phyloP scores from a whole-genome alignment of 1,284 basidiomycete species.

The Phellopilus nigrolimitatus region DNA sequence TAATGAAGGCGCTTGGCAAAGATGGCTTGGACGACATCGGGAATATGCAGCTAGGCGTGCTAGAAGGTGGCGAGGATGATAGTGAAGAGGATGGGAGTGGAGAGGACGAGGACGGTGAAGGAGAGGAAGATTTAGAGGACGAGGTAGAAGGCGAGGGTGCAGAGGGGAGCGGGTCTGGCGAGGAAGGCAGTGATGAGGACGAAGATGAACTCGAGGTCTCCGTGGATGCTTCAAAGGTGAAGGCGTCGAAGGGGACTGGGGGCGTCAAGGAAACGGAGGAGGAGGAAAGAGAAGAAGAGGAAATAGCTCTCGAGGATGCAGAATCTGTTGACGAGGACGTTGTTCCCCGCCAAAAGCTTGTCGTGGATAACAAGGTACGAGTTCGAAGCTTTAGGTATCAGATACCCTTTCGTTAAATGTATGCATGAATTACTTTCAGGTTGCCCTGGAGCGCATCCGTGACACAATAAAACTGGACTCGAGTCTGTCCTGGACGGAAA shows the following conservation, averaged over 20 bases:
- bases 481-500: conserved; percentile 82
- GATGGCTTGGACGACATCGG: conserved; percentile 64
- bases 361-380: conserved; percentile 75
- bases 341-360: conserved; percentile 75
- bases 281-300: conserved; percentile 36
- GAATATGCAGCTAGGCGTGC: conserved; percentile 42
- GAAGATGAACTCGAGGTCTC: conserved; percentile 24
- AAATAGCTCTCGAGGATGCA: conserved; percentile 65
- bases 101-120: conserved; percentile 25
- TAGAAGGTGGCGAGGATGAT: conserved; percentile 35
- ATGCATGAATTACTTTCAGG: conserved; percentile 36
- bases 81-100: conserved; percentile 29
- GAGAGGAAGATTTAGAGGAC: conserved; percentile 20
- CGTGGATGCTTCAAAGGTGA: conserved; percentile 27
- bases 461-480: conserved; percentile 75
- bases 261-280: conserved; percentile 31
- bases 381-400: no score
- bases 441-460: conserved; percentile 77
- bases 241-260: conserved; percentile 16
- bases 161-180: conserved; percentile 24
- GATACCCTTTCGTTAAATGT: conserved; percentile 8
- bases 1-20: conserved; percentile 64
- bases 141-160: conserved; percentile 29
- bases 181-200: conserved; percentile 29
- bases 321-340: conserved; percentile 74